Conservation (phyloP, 208 protist genomes). For the Kentomonas sorsogonicus region DNA sequence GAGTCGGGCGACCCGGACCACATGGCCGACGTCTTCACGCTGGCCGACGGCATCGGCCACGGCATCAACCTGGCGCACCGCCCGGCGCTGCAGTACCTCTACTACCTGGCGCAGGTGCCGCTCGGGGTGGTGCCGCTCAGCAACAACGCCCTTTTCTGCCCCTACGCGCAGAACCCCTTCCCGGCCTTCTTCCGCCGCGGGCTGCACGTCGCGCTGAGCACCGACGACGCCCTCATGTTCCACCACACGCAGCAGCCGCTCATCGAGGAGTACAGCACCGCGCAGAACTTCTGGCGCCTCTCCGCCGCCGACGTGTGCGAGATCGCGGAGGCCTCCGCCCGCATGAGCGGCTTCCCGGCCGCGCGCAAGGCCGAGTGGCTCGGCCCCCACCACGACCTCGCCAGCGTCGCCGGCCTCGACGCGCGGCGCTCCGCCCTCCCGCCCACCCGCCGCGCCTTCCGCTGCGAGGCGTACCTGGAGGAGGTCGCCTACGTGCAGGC, state of each 20-base stretch:
- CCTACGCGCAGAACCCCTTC: conserved; percentile 95
- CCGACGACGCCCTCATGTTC: conserved; percentile 92
- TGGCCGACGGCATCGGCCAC: conserved; percentile 92
- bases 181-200: conserved; percentile 90
- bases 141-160: conserved; percentile 98
- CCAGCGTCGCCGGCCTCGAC: conserved; percentile 82
- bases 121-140: conserved; percentile 96
- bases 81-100: conserved; percentile 96
- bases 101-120: conserved; percentile 96
- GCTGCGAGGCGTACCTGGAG: conserved; percentile 89
- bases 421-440: conserved; percentile 90
- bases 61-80: conserved; percentile 93
- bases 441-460: conserved; percentile 91
- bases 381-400: conserved; percentile 52
- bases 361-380: conserved; percentile 65
- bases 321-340: conserved; percentile 74
- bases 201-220: conserved; percentile 96
- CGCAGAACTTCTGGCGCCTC: conserved; percentile 78
- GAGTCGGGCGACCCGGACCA: conserved; percentile 90
- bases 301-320: conserved; percentile 79
- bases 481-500: conserved; percentile 72
- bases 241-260: conserved; percentile 94
- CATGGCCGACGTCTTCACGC: conserved; percentile 85
- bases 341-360: conserved; percentile 69
- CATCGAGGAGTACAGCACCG: conserved; percentile 89